These are phyloP conservation scores for Thelonectria olida DNA, from an alignment of 2,329 filamentous ascomycete genomes.

Conservation along the genomic window DNA sequence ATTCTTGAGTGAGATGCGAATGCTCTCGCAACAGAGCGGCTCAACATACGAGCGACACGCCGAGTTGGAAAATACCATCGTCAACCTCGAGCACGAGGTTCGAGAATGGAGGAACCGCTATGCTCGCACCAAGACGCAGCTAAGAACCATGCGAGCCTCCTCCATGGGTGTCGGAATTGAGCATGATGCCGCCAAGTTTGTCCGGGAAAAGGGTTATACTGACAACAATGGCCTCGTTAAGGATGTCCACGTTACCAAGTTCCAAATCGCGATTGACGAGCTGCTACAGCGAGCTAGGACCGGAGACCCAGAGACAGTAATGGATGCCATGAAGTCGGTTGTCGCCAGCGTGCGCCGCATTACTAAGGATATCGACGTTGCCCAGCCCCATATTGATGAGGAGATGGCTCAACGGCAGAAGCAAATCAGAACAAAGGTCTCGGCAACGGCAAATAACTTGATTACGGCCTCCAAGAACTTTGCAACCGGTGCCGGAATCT, in stretches of 20 bases:
- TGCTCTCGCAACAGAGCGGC: conserved; percentile 82
- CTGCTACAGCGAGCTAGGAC: conserved; percentile 80
- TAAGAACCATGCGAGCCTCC: conserved; percentile 81
- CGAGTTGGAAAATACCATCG: conserved; percentile 77
- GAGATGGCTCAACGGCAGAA: conserved; percentile 65
- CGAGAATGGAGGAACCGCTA: conserved; percentile 93
- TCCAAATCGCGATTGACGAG: conserved; percentile 94
- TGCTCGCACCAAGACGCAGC: conserved; percentile 85
- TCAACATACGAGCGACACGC: conserved; percentile 84
- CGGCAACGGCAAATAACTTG: conserved; percentile 93
- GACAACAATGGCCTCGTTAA: conserved; percentile 82
- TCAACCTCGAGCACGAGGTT: conserved; percentile 82
- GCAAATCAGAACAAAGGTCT: conserved; percentile 83
- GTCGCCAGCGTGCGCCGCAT: conserved; percentile 85
- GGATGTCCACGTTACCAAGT: conserved; percentile 92
- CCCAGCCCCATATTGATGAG: conserved; percentile 59
- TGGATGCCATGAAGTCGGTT: conserved; percentile 88
- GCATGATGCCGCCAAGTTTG: conserved; percentile 73
- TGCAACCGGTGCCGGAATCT: conserved; percentile 81
- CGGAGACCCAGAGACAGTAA: conserved; percentile 77
- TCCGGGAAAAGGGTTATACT: conserved; percentile 73
- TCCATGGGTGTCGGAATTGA: conserved; percentile 78
- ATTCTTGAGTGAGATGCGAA: conserved; percentile 89
- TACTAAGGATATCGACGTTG: conserved; percentile 79
- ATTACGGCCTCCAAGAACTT: conserved; percentile 97